Evolutionary conservation across 2,329 filamentous ascomycete species (phyloP).

Genomic region (Ophiocordyceps camponoti-leonardi): DNA sequence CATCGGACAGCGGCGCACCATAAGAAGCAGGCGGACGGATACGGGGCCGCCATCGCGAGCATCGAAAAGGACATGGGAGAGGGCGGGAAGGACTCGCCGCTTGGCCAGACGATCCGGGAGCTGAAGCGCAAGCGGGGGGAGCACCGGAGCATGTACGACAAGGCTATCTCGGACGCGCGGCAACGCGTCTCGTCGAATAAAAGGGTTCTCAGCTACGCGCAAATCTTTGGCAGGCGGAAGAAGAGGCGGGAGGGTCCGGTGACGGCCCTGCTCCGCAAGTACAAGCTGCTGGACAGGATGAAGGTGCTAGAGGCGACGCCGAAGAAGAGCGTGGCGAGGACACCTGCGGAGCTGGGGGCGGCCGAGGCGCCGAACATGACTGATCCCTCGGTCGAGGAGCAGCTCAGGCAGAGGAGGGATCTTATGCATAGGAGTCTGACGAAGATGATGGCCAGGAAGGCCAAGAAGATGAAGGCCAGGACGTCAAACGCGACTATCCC

Average conservation of each 20-base stretch:
- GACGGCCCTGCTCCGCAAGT: conserved; percentile 1
- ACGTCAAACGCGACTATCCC: too few relatives aligned
- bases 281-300: background rate
- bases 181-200: conserved; percentile 7
- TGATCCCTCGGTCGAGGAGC: too few relatives aligned
- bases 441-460: too few relatives aligned
- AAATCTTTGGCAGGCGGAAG: conserved; percentile 11
- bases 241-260: conserved; percentile 5
- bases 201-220: conserved; percentile 11
- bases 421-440: too few relatives aligned
- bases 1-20: conserved; percentile 14
- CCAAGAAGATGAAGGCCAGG: too few relatives aligned
- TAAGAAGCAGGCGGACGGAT: conserved; percentile 12
- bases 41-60: conserved; percentile 7
- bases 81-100: background rate
- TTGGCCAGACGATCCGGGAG: conserved; percentile 4
- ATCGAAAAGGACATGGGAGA: conserved; percentile 7
- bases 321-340: too few relatives aligned
- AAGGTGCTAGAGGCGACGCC: too few relatives aligned
- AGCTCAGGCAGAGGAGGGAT: too few relatives aligned
- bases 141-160: conserved; percentile 10
- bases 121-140: conserved; percentile 9
- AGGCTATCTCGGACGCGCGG: conserved; percentile 6
- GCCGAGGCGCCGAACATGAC: too few relatives aligned
- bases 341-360: too few relatives aligned